A percentile compares a stretch with the other conserved stretches of the same genome.
These are phyloP conservation scores for Beta vulgaris DNA, from an alignment of 148 eudicot species.

Conservation along the genomic window DNA sequence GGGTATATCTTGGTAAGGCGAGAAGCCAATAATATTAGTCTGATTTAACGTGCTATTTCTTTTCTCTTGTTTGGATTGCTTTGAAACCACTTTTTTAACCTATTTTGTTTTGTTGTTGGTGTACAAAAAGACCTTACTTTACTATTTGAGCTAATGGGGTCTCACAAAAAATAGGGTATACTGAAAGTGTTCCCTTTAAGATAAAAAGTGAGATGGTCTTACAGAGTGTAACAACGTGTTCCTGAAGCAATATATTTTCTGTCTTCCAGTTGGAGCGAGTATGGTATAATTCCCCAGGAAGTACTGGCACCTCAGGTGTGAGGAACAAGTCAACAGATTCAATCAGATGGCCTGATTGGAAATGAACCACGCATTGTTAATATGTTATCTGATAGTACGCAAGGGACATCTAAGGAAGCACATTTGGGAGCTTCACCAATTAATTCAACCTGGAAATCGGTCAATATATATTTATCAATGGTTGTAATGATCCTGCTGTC, in stretches of 20 bases:
- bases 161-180: too few relatives aligned
- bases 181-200: too few relatives aligned
- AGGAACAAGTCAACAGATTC: conserved; percentile 47
- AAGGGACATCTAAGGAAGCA: background rate
- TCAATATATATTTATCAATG: background rate
- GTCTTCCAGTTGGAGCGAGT: conserved; percentile 73
- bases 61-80: background rate
- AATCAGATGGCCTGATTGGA: conserved; percentile 57
- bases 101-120: too few relatives aligned
- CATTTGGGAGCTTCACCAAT: background rate
- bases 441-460: too few relatives aligned
- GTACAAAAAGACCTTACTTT: too few relatives aligned
- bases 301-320: conserved; percentile 46
- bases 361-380: conserved; percentile 11
- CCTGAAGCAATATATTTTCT: conserved; percentile 3
- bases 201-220: too few relatives aligned
- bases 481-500: background rate
- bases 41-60: background rate
- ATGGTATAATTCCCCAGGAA: conserved; percentile 66
- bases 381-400: background rate
- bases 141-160: too few relatives aligned
- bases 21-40: too few relatives aligned
- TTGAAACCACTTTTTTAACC: too few relatives aligned
- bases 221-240: too few relatives aligned
- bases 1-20: background rate